phyloP scores from a whole-genome alignment of 257 asterid genomes.

The Leonotis leonurus region DNA sequence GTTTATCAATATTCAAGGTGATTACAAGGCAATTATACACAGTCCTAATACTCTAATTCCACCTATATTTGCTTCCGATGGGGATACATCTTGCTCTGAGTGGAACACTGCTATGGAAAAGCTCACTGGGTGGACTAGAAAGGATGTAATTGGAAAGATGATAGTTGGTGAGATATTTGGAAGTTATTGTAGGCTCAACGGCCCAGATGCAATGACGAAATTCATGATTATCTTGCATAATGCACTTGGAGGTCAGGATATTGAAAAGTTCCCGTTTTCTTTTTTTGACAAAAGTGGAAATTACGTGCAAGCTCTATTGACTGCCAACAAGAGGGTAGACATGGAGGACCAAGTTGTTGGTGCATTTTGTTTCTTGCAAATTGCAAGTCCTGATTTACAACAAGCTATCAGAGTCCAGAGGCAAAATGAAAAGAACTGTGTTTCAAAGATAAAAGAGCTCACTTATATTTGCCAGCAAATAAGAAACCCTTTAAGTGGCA shows the following conservation, averaged over 20 bases:
- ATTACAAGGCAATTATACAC: slow-evolving; percentile 74
- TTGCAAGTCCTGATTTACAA: slow-evolving; percentile 61
- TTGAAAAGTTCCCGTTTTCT: slow-evolving; percentile 60
- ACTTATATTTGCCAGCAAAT: slow-evolving; percentile 30
- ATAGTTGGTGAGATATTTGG: slow-evolving; percentile 82
- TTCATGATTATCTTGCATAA: slow-evolving; percentile 72
- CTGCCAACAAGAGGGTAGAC: slow-evolving; percentile 64
- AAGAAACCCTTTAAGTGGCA: slow-evolving; percentile 50
- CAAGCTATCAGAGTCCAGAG: slow-evolving; percentile 46
- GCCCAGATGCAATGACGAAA: slow-evolving; percentile 60
- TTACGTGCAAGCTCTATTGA: slow-evolving; percentile 55
- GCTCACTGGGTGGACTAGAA: slow-evolving; percentile 69
- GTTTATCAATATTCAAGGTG: slow-evolving; percentile 72
- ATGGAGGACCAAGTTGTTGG: slow-evolving; percentile 57
- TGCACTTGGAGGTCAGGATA: slow-evolving; percentile 72
- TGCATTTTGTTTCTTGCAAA: slow-evolving; percentile 77
- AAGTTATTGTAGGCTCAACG: slow-evolving; percentile 60
- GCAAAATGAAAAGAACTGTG: slow-evolving; percentile 43
- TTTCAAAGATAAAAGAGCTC: slow-evolving; percentile 60
- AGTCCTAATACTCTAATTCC: slow-evolving; percentile 77
- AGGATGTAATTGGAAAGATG: slow-evolving; percentile 58
- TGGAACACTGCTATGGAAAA: slow-evolving; percentile 89
- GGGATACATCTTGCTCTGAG: slow-evolving; percentile 66
- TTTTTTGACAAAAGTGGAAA: slow-evolving; percentile 61
- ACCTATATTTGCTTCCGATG: slow-evolving; percentile 84